These are phyloP conservation scores for Quercus tomentella DNA, from an alignment of 331 rosid species.

Conservation along the genomic window DNA sequence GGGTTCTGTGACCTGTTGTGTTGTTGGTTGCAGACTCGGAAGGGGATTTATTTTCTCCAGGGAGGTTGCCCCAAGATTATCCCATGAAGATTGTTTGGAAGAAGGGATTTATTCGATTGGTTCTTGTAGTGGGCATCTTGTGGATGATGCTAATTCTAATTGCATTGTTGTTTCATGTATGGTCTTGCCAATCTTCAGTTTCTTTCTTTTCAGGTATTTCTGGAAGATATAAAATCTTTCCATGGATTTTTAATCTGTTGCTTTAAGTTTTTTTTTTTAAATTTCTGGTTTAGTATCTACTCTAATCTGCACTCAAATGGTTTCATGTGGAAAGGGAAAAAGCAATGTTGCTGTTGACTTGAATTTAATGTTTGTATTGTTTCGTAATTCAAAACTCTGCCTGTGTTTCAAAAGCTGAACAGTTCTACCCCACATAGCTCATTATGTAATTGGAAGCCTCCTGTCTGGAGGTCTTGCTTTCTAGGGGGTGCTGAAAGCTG, in stretches of 20 bases:
- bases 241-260: background rate
- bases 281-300: background rate
- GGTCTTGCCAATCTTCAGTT: slow-evolving; percentile 90
- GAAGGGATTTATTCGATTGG: slow-evolving; percentile 83
- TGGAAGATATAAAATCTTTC: background rate
- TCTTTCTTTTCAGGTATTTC: slow-evolving; percentile 75
- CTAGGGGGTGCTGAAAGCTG: background rate
- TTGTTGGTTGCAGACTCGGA: slow-evolving; percentile 57
- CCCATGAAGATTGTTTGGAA: slow-evolving; percentile 82
- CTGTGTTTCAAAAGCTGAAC: background rate
- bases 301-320: background rate
- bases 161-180: slow-evolving; percentile 79
- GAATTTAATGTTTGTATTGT: background rate
- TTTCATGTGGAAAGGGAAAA: background rate
- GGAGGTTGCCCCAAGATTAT: slow-evolving; percentile 59
- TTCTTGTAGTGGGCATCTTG: slow-evolving; percentile 83
- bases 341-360: too few relatives aligned
- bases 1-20: slow-evolving; percentile 6
- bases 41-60: slow-evolving; percentile 43
- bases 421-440: background rate
- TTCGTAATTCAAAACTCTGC: background rate
- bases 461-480: background rate
- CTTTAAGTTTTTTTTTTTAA: background rate
- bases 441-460: background rate
- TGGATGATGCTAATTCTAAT: slow-evolving; percentile 88